These are phyloP conservation scores for Oryza brachyantha DNA, from an alignment of 176 grass and related monocot genomes.

Conservation along the genomic window DNA sequence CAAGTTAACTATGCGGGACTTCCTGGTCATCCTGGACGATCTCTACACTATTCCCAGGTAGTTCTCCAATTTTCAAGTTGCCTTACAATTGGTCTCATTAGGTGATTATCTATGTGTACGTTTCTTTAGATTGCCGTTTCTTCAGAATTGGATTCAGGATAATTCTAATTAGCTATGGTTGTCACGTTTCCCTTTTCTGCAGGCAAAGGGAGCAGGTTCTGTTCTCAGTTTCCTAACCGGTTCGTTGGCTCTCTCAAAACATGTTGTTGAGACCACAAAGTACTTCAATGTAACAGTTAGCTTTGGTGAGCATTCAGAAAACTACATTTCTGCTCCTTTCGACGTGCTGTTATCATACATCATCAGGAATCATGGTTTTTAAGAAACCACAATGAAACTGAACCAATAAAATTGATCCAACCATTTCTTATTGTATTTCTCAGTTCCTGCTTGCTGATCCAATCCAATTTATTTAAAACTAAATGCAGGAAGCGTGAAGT, in stretches of 20 bases:
- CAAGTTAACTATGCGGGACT: constrained; percentile 90
- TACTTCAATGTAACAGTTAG: constrained; percentile 91
- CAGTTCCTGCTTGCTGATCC: not conserved
- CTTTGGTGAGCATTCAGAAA: constrained; percentile 59
- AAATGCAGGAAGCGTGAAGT: constrained; percentile 88
- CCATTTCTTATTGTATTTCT: not conserved
- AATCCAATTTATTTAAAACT: not conserved
- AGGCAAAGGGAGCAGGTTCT: constrained; percentile 91
- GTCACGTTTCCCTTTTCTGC: not conserved
- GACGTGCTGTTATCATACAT: too few relatives aligned
- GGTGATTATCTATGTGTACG: not conserved
- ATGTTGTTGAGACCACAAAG: constrained; percentile 76
- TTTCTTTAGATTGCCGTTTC: not conserved
- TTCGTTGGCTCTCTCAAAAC: constrained; percentile 77
- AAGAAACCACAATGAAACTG: not conserved
- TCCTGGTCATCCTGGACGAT: constrained; percentile 67
- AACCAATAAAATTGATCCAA: not conserved
- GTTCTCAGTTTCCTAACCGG: constrained; percentile 91
- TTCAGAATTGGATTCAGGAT: not conserved
- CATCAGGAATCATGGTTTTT: not conserved
- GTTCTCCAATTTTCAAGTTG: not conserved
- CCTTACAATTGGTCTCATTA: not conserved
- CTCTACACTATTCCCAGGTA: constrained; percentile 93
- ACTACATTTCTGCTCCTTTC: not conserved
- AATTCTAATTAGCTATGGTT: not conserved